Conservation (phyloP, 495 filamentous ascomycete genomes). For the Annulohypoxylon nitens region DNA sequence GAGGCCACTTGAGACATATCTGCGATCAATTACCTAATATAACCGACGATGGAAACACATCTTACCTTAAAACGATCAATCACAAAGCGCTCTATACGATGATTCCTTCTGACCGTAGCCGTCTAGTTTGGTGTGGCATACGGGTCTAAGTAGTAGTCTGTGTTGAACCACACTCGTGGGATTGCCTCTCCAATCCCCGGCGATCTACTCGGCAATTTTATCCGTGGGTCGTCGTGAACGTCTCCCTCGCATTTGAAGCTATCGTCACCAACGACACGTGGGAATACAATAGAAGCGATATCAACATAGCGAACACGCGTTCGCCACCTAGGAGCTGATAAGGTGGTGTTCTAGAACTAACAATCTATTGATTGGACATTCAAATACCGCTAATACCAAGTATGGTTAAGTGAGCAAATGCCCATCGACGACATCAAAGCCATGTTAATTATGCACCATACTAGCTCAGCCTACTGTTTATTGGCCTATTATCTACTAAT, state of each 20-base stretch:
- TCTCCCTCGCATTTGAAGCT: conserved; percentile 19
- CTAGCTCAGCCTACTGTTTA: neutral
- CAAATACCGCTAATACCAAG: neutral
- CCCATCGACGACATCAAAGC: neutral
- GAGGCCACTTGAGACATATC: conserved; percentile 15
- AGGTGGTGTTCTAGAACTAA: neutral
- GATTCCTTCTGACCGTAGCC: conserved; percentile 27
- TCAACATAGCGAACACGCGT: neutral
- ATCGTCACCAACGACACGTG: conserved; percentile 23
- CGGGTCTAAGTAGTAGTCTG: conserved; percentile 33
- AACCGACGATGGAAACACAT: conserved; percentile 21
- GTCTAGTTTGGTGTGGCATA: conserved; percentile 24
- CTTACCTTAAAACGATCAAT: conserved; percentile 41
- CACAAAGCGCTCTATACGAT: conserved; percentile 23
- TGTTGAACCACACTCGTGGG: conserved; percentile 22
- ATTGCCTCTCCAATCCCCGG: conserved; percentile 7
- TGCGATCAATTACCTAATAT: conserved; percentile 38
- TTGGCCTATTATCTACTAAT: conserved; percentile 15
- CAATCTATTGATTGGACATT: neutral
- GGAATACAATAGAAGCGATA: conserved; percentile 12
- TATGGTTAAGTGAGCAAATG: neutral
- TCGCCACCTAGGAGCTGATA: conserved; percentile 3
- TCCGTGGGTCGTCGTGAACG: conserved; percentile 26
- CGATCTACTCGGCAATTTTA: conserved; percentile 31
- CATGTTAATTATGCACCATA: neutral